phyloP scores from a whole-genome alignment of 768 basidiomycete genomes.

The Boletus vinaceobasis region DNA sequence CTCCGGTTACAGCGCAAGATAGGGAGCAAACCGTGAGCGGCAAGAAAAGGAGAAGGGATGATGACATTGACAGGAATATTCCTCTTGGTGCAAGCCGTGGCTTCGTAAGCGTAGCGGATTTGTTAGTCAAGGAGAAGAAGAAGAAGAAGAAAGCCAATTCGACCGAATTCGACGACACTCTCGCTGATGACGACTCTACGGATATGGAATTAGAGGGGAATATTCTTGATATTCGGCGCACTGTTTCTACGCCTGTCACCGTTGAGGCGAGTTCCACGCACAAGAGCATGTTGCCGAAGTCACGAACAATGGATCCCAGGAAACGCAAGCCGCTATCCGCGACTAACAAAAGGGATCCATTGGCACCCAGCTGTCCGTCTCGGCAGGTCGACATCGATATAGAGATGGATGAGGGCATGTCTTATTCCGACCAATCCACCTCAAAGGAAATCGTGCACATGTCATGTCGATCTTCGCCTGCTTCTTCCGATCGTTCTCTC shows the following conservation, averaged over 20 bases:
- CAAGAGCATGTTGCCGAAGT: slow-evolving; percentile 42
- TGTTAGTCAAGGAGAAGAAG: slow-evolving; percentile 55
- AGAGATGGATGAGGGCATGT: slow-evolving; percentile 48
- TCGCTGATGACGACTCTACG: slow-evolving; percentile 62
- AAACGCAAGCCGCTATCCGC: slow-evolving; percentile 14
- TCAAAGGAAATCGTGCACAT: background rate
- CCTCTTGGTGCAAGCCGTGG: slow-evolving; percentile 67
- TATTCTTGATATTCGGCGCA: slow-evolving; percentile 45
- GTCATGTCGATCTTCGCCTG: slow-evolving; percentile 8
- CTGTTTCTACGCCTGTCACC: slow-evolving; percentile 44
- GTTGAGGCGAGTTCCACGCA: slow-evolving; percentile 31
- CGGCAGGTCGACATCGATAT: slow-evolving; percentile 47
- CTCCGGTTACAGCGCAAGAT: slow-evolving; percentile 20
- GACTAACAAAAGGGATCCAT: slow-evolving; percentile 24
- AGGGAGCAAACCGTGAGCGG: slow-evolving; percentile 30
- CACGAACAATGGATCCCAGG: slow-evolving; percentile 40
- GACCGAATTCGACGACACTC: slow-evolving; percentile 46
- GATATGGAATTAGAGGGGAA: slow-evolving; percentile 67
- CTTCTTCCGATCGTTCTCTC: slow-evolving; percentile 14
- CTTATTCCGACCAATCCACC: slow-evolving; percentile 9
- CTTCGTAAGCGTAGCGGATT: slow-evolving; percentile 66
- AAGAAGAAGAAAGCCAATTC: slow-evolving; percentile 41
- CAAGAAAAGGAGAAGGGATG: slow-evolving; percentile 69
- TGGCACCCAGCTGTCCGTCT: slow-evolving; percentile 41
- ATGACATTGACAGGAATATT: slow-evolving; percentile 65